Evolutionary conservation across 2,329 filamentous ascomycete species (phyloP), one percentile per base, ranked within the genome.

Genomic region (Neodidymelliopsis sp.): DNA sequence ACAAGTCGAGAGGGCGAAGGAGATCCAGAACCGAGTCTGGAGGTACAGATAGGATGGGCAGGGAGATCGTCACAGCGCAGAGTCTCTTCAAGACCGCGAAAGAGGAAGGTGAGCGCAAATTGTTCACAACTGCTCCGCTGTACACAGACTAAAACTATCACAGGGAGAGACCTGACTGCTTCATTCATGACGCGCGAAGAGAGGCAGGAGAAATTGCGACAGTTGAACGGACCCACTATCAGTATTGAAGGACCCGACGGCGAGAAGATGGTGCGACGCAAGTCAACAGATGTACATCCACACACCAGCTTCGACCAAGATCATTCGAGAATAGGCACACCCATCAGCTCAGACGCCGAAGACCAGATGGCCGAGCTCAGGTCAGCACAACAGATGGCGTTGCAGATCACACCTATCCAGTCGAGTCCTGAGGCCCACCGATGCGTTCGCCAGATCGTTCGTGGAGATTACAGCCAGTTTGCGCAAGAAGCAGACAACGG

Each of bases 391-490:
- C 90, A 88, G 56, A 81, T 99, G 37, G 83, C 86, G 1, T 83
- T 97, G 53, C 86, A 86, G 38, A 86, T 92, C 75, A 96, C 91
- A 0, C 83, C 87, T 6, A 86, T 96, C 53, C 84, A 89, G 53
- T 88, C 86, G 9, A 89, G 87, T 2, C 86, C 87, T 1, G 87
- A 88, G 39, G 83, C 86, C 1, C 88, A 93, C 68, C 87, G 94
- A 27, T 89, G 90, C 8, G 88, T 97, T 19, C 88, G 91, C 15
- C 94, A 95, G 54, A 89, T 97, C 52, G 87, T 96, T 57, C 87
- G 94, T 11, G 94, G 94, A 28, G 90, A 97, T 59, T 97, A 90
- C 68, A 76, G 77, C 38, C 83, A 85, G 60, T 87, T 96, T 58
- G 86, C 89, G 31, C 82, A 87, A 57, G 86, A 92, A 64, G 89